Base-by-base conservation (phyloP, 73 alveolate genomes). In the Paramecium bursaria region DNA sequence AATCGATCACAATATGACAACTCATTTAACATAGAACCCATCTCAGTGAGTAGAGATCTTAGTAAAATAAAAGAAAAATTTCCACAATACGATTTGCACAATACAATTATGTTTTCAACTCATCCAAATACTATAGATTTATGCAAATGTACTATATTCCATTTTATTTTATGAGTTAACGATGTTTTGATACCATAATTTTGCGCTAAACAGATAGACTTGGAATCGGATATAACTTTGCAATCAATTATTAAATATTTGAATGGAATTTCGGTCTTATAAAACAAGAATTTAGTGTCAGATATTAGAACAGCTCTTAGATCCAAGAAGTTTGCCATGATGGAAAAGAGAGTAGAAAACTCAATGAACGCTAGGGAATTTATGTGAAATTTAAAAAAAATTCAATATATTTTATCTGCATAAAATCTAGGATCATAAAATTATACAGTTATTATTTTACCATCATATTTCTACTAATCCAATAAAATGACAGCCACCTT, bases 301-400 rank as follows among this genome's bases (percentile, higher is more conserved):
- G 89, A 79, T 55, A 79, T 79, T 9, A 52, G 89, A 79, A 61
- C 89, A 39, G 76, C 60, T n/a, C 31, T 79, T 23, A 61, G 76
- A 55, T 57, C 89, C 1, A 79, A 79, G 23, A 57, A 49, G 26
- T 48, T 79, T 19, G 46, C 13, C 30, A 79, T 49, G 13, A 54
- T 79, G 85, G 25, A 33, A 19, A 55, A 44, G 29, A 61, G 89
- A 25, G 31, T 79, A 50, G 53, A 51, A 0, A 75, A 75, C n/a
- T n/a, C n/a, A n/a, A n/a, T n/a, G n/a, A n/a, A n/a, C n/a, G n/a
- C n/a, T n/a, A n/a, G n/a, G n/a, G n/a, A n/a, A n/a, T n/a, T n/a
- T n/a, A n/a, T n/a, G n/a, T n/a, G n/a, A n/a, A n/a, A n/a, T n/a
- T n/a, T n/a, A n/a, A n/a, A n/a, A n/a, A n/a, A n/a, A n/a, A n/a